Evolutionary conservation across 257 asterid genomes (phyloP).

Genomic region (Solanum pimpinellifolium): DNA sequence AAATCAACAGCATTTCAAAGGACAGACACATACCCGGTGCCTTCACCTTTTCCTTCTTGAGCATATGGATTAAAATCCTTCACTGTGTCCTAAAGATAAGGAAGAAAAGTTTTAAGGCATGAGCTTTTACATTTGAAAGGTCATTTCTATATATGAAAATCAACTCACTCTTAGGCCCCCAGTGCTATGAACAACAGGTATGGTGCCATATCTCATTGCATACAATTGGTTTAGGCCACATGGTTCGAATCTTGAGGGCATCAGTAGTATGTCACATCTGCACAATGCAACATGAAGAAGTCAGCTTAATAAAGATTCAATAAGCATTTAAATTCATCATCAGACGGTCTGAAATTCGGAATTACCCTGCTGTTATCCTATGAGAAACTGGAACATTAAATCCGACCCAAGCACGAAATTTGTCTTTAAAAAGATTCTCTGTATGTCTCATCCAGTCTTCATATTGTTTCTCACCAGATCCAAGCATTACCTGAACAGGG

Average conservation of each 20-base stretch:
- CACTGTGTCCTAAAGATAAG: slow-evolving; percentile 65
- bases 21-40: slow-evolving; percentile 71
- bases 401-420: slow-evolving; percentile 95
- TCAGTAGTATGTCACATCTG: slow-evolving; percentile 84
- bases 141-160: not conserved
- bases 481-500: slow-evolving; percentile 77
- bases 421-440: slow-evolving; percentile 49
- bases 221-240: slow-evolving; percentile 93
- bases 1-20: not conserved
- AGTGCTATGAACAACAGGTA: slow-evolving; percentile 85
- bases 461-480: slow-evolving; percentile 93
- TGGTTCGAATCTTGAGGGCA: slow-evolving; percentile 98
- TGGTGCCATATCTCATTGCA: slow-evolving; percentile 91
- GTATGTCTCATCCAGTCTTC: slow-evolving; percentile 95
- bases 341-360: not conserved
- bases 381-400: slow-evolving; percentile 92
- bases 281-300: slow-evolving; percentile 4
- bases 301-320: not conserved
- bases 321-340: not conserved
- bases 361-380: slow-evolving; percentile 82
- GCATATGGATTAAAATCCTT: slow-evolving; percentile 66
- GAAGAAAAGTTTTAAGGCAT: not conserved
- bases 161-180: slow-evolving; percentile 87
- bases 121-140: not conserved
- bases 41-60: slow-evolving; percentile 57